These are phyloP conservation scores for Hypoxylon sp. DNA, from an alignment of 2,329 filamentous ascomycete species.

Conservation along the genomic window DNA sequence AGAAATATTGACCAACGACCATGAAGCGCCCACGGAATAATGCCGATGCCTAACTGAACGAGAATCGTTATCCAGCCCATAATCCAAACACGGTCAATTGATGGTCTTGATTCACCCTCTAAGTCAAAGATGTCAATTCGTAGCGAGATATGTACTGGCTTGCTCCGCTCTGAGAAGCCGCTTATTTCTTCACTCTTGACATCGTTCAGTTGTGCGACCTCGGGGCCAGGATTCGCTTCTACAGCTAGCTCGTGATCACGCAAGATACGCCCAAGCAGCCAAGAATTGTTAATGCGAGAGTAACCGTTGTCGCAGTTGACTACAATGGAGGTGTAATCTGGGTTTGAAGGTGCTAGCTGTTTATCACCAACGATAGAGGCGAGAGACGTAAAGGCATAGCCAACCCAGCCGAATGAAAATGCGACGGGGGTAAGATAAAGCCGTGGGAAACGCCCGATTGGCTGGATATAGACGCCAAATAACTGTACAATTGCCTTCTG, in stretches of 20 bases:
- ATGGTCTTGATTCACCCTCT: background rate
- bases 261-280: constrained; percentile 28
- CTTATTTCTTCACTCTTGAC: constrained; percentile 28
- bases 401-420: constrained; percentile 37
- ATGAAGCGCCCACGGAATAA: background rate
- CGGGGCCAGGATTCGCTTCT: background rate
- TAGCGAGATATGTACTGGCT: background rate
- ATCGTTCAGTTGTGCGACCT: constrained; percentile 5
- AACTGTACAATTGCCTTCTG: constrained; percentile 33
- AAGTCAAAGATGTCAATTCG: background rate
- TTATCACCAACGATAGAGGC: constrained; percentile 24
- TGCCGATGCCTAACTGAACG: background rate
- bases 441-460: background rate
- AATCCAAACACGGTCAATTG: background rate
- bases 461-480: constrained; percentile 2
- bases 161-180: background rate
- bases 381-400: constrained; percentile 26
- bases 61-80: background rate
- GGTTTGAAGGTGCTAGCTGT: constrained; percentile 20
- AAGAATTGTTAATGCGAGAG: constrained; percentile 22
- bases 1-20: background rate
- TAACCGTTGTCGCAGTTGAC: constrained; percentile 18
- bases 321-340: constrained; percentile 11
- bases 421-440: constrained; percentile 25
- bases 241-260: constrained; percentile 22